These are phyloP conservation scores for Aureobasidium subglaciale DNA, from an alignment of 2,329 filamentous ascomycete genomes.

Conservation along the genomic window DNA sequence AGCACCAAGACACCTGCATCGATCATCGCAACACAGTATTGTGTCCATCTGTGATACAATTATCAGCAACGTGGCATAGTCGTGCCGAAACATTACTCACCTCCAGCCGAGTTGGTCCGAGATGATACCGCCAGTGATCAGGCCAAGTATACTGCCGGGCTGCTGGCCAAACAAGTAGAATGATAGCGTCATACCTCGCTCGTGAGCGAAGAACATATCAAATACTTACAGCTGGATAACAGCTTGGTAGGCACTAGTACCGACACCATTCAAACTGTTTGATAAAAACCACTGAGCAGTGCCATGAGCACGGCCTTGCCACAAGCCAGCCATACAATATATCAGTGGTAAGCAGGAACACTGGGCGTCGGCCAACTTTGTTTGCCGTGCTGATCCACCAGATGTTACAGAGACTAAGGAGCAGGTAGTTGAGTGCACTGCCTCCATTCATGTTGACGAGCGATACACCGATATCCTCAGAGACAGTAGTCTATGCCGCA, in stretches of 20 bases:
- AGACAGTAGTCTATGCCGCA: slow-evolving; percentile 38
- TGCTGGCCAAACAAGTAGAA: slow-evolving; percentile 36
- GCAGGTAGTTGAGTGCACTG: slow-evolving; percentile 35
- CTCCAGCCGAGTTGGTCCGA: slow-evolving; percentile 30
- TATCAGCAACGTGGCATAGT: not conserved
- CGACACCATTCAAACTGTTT: slow-evolving; percentile 28
- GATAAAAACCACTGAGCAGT: slow-evolving; percentile 28
- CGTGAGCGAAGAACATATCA: slow-evolving; percentile 35
- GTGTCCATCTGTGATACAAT: slow-evolving; percentile 24
- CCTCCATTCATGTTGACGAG: slow-evolving; percentile 37
- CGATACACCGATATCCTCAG: slow-evolving; percentile 32
- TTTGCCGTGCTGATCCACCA: slow-evolving; percentile 33
- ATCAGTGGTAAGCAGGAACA: slow-evolving; percentile 31
- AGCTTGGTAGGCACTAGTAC: slow-evolving; percentile 33
- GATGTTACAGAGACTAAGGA: slow-evolving; percentile 36
- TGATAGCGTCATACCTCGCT: slow-evolving; percentile 32
- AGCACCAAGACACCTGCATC: slow-evolving; percentile 19
- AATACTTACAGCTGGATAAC: slow-evolving; percentile 36
- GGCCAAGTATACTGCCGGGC: slow-evolving; percentile 32
- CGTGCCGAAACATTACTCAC: not conserved
- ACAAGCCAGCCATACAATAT: slow-evolving; percentile 27
- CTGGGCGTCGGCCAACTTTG: slow-evolving; percentile 34
- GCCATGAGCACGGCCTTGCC: slow-evolving; percentile 26
- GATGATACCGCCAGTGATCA: slow-evolving; percentile 33
- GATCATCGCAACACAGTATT: slow-evolving; percentile 29